Evolutionary conservation across 1,284 basidiomycete genomes (phyloP), one percentile per base, ranked within the genome.

Genomic region (Vanrija sp.): DNA sequence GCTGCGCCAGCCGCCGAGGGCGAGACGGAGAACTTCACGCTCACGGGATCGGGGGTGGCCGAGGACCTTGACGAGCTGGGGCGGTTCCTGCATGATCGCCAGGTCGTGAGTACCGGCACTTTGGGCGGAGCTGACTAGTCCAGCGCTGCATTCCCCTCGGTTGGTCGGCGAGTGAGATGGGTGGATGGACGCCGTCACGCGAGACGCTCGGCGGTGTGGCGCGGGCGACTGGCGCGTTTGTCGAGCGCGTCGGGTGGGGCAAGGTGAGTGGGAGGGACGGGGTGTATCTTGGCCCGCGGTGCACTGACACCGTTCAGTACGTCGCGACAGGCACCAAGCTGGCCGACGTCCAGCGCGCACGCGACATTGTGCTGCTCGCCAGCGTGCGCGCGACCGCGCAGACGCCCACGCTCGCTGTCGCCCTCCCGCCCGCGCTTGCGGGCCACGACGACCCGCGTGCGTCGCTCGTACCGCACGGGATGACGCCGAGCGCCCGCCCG

Each of bases 401-500:
- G 28, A 39, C 43, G n/a, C 44, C 16, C 7, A 23, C 34, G 23
- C 26, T 52, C 23, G 23, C 42, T 8, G 51, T 46, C 26, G 10
- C 46, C 5, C 25, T 52, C 0, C 54, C 49, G 5, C n/a, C 50
- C 34, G 14, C 34, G 2, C 14, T 34, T 2, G 34, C 34, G 34
- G 34, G 34, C 7, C 34, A 34, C 34, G 34, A 34, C 34, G 34
- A 34, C 34, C 34, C 34, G 12, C 34, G 14, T 2, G 34, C 34
- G 3, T 21, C n/a, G 15, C 51, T 47, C 38, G 44, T 49, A 0
- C 55, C 59, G 2, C 59, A 61, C 38, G 15, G 38, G n/a, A 55
- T 54, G 1, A 38, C 59, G 19, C 23, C 42, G 19, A 26, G 40
- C 3, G 38, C 59, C 5, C 48, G 53, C 9, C 47, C 57, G 18